Conservation (phyloP, 2,329 filamentous ascomycete genomes). For the Lachnellula hyalina region DNA sequence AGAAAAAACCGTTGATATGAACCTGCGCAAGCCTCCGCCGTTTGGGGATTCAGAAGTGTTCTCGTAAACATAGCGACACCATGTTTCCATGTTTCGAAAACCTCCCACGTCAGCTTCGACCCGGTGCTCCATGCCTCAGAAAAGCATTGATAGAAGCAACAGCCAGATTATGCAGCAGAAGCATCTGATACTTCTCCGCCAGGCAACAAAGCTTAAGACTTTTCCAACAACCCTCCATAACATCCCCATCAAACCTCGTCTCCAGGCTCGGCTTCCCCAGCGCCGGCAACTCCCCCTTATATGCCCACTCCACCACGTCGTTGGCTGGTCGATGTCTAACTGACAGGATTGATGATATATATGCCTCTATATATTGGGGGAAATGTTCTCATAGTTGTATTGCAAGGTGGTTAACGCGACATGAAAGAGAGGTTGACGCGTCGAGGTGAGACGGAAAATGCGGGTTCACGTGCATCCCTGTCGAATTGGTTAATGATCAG, state of each 20-base stretch:
- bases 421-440: too few relatives aligned
- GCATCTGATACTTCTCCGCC: conserved; percentile 6
- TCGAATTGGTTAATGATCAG: too few relatives aligned
- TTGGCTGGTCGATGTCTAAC: too few relatives aligned
- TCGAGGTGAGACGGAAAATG: too few relatives aligned
- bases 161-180: conserved; percentile 2
- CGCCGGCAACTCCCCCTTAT: not conserved
- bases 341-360: too few relatives aligned
- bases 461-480: too few relatives aligned
- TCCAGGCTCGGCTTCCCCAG: not conserved
- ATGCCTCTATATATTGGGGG: too few relatives aligned
- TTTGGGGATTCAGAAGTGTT: not conserved
- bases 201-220: conserved; percentile 5
- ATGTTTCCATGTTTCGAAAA: not conserved
- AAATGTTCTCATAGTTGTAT: too few relatives aligned
- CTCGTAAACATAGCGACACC: not conserved
- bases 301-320: conserved; percentile 1
- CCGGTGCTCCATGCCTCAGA: not conserved
- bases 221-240: not conserved
- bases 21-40: not conserved
- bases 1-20: not conserved
- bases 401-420: too few relatives aligned
- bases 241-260: not conserved
- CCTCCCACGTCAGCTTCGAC: not conserved
- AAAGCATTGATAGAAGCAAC: conserved; percentile 2